Evolutionary conservation across 2,329 filamentous ascomycete species (phyloP).

Genomic region (Phaeosphaeria sp.): DNA sequence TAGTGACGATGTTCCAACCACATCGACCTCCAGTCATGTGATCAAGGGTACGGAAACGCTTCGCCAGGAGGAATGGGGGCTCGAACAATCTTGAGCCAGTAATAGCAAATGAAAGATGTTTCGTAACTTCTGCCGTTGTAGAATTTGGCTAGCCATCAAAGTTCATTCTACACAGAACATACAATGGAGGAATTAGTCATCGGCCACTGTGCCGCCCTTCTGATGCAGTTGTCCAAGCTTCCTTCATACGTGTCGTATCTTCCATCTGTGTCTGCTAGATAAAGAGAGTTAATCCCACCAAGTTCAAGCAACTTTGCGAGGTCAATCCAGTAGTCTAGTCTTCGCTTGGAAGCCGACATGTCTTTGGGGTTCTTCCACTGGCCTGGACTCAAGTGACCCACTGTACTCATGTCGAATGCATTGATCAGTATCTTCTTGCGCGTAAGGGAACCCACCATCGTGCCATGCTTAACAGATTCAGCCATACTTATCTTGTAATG

Average conservation of each 20-base stretch:
- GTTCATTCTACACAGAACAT: conserved; percentile 32
- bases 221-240: conserved; percentile 66
- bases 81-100: conserved; percentile 69
- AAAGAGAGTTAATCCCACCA: conserved; percentile 69
- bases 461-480: conserved; percentile 12
- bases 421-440: conserved; percentile 65
- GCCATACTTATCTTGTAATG: conserved; percentile 14
- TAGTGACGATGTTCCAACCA: conserved; percentile 72
- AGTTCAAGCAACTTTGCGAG: conserved; percentile 67
- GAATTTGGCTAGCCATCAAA: conserved; percentile 48
- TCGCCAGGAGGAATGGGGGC: conserved; percentile 66
- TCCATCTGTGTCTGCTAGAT: conserved; percentile 70
- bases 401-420: conserved; percentile 70
- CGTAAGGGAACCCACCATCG: conserved; percentile 1
- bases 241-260: conserved; percentile 69
- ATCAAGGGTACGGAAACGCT: conserved; percentile 67
- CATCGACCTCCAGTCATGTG: conserved; percentile 67
- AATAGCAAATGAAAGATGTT: conserved; percentile 67
- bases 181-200: conserved; percentile 70
- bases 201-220: conserved; percentile 69
- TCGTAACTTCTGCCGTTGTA: conserved; percentile 71
- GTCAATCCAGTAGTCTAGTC: conserved; percentile 68
- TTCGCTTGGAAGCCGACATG: conserved; percentile 66
- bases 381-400: conserved; percentile 69
- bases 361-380: conserved; percentile 73